Conservation (phyloP, 345 rosid species). For the Linum trigynum region DNA sequence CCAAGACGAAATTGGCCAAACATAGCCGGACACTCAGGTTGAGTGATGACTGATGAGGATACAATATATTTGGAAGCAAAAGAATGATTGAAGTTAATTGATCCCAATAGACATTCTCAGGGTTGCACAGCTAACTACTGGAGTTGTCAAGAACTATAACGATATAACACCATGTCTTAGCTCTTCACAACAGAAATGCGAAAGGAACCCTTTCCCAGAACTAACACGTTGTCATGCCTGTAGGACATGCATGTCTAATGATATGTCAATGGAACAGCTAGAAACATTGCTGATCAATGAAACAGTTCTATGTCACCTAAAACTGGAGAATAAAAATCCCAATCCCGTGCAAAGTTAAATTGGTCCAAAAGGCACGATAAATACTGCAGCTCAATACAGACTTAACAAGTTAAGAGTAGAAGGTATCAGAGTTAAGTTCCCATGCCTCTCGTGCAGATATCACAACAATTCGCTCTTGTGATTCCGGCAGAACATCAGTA, state of each 20-base stretch:
- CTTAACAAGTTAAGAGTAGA: constrained; percentile 11
- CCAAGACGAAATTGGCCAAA: no score
- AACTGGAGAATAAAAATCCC: background rate
- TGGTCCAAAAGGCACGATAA: background rate
- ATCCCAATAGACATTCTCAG: no score
- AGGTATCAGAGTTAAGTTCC: constrained; percentile 11
- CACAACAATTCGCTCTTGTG: constrained; percentile 58
- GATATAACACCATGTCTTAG: background rate
- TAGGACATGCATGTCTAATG: background rate
- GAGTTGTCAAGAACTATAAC: background rate
- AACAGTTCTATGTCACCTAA: background rate
- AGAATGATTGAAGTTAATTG: no score
- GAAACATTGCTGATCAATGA: no score
- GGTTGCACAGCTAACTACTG: background rate
- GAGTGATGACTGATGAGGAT: no score
- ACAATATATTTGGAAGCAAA: no score
- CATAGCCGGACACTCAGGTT: no score
- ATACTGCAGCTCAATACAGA: constrained; percentile 14
- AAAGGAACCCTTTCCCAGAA: no score
- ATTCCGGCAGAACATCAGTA: constrained; percentile 43
- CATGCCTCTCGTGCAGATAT: constrained; percentile 76
- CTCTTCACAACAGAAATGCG: background rate
- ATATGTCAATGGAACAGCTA: background rate
- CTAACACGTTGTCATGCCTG: no score
- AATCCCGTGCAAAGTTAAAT: background rate